Evolutionary conservation across 148 eudicot genomes (phyloP).

Genomic region (Vaccinium myrtillus): DNA sequence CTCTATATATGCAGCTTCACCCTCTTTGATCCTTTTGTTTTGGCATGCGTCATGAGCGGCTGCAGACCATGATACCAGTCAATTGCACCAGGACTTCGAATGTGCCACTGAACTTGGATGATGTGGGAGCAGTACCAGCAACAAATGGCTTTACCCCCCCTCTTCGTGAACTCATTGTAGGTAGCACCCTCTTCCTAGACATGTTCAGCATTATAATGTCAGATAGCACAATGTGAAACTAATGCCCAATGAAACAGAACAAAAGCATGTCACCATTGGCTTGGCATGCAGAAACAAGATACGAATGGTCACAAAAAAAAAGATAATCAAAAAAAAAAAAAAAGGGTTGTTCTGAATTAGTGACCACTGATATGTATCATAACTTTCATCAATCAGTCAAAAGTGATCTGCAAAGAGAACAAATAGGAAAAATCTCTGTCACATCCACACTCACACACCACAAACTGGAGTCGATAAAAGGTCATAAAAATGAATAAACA

Average conservation of each 20-base stretch:
- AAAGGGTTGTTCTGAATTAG: background rate
- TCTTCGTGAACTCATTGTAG: too few relatives aligned
- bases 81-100: conserved; percentile 69
- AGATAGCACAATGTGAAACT: background rate
- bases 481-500: background rate
- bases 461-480: background rate
- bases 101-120: conserved; percentile 19
- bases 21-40: conserved; percentile 57
- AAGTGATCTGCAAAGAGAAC: background rate
- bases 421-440: background rate
- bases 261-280: background rate
- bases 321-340: background rate
- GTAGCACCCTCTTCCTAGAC: conserved; percentile 17
- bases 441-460: background rate
- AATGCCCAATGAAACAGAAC: background rate
- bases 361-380: background rate
- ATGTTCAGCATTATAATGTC: background rate
- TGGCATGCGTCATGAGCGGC: conserved; percentile 62
- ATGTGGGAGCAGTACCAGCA: conserved; percentile 16
- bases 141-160: conserved; percentile 2
- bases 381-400: background rate
- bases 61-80: conserved; percentile 74
- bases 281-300: background rate
- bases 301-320: background rate
- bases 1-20: conserved; percentile 66